Evolutionary conservation across 768 basidiomycete species (phyloP).

Genomic region (Hericium coralloides): DNA sequence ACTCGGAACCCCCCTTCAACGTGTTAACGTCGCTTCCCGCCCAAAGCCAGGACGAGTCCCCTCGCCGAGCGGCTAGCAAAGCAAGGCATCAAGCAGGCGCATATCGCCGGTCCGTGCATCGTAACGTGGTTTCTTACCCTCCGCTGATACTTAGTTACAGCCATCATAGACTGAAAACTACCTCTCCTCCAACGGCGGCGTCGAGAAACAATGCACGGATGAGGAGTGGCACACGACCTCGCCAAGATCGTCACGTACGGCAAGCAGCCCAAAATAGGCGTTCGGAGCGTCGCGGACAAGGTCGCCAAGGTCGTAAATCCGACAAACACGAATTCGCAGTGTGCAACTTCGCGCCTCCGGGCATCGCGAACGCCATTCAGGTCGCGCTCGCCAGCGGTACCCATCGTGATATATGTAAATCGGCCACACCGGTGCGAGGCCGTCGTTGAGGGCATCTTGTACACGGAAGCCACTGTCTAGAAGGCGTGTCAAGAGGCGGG

Average conservation of each 20-base stretch:
- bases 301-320: slow-evolving; percentile 78
- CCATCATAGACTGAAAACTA: slow-evolving; percentile 86
- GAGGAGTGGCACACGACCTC: slow-evolving; percentile 87
- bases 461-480: slow-evolving; percentile 86
- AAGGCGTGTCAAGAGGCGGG: slow-evolving; percentile 79
- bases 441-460: slow-evolving; percentile 76
- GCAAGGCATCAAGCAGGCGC: slow-evolving; percentile 75
- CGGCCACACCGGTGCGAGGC: slow-evolving; percentile 95
- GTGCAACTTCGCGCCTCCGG: slow-evolving; percentile 97
- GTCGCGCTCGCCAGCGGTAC: neutral
- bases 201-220: slow-evolving; percentile 80
- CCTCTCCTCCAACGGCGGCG: slow-evolving; percentile 97
- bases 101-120: slow-evolving; percentile 60
- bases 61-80: slow-evolving; percentile 86
- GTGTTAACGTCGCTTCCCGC: slow-evolving; percentile 97
- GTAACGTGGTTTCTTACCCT: neutral
- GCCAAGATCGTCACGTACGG: slow-evolving; percentile 96
- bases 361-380: slow-evolving; percentile 55
- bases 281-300: slow-evolving; percentile 80
- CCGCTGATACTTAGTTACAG: neutral
- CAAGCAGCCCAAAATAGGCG: slow-evolving; percentile 84
- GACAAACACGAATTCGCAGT: slow-evolving; percentile 81
- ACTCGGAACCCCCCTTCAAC: slow-evolving; percentile 80
- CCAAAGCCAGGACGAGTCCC: slow-evolving; percentile 88
- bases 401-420: slow-evolving; percentile 35